Conservation (phyloP, 2,329 filamentous ascomycete genomes). For the Arthrobotrys conoides region DNA sequence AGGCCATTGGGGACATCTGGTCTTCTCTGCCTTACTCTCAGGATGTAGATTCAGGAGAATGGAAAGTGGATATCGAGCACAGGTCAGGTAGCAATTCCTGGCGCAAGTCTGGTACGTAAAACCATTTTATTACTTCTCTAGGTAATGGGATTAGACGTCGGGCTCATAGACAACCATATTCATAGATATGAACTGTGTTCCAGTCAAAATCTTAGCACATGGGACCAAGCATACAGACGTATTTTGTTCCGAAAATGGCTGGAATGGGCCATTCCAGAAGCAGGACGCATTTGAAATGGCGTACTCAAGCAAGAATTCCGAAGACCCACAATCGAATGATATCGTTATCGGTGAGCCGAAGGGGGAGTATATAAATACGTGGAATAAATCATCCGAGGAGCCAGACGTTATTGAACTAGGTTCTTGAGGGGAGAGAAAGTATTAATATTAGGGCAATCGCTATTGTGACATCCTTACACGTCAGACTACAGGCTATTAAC, state of each 20-base stretch:
- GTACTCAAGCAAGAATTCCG: background rate
- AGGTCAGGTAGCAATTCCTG: background rate
- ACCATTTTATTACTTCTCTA: no score
- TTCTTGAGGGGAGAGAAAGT: background rate
- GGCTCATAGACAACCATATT: background rate
- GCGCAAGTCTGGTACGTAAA: background rate
- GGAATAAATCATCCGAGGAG: background rate
- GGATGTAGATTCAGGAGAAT: background rate
- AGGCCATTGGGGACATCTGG: background rate
- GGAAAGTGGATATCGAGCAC: background rate
- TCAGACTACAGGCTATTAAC: no score
- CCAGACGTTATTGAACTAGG: background rate
- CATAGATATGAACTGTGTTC: background rate
- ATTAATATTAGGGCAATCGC: no score
- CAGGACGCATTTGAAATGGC: background rate
- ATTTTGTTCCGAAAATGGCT: constrained; percentile 6
- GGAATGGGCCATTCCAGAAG: constrained; percentile 39
- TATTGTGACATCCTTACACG: no score
- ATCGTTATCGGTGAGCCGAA: background rate
- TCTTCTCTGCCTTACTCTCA: background rate
- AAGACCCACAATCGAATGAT: background rate
- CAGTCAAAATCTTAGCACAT: constrained; percentile 1
- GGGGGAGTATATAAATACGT: background rate
- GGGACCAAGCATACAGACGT: constrained; percentile 2
- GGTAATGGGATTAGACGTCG: no score